Base-by-base conservation (phyloP, 2,329 filamentous ascomycete species). In the Lachnellula willkommii region DNA sequence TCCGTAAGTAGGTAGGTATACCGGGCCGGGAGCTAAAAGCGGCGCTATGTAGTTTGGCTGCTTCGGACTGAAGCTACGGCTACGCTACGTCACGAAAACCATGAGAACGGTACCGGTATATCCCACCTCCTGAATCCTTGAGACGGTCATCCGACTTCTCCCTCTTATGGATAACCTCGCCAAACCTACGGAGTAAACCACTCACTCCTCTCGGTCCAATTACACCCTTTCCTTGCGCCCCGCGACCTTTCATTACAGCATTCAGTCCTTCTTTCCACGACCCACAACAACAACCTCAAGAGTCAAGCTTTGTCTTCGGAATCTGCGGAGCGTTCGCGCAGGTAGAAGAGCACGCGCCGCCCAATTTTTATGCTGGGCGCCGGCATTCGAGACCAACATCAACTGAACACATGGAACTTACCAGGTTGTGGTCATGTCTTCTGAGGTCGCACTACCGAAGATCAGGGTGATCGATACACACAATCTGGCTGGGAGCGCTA, bases 381-480 rank as follows among this genome's bases (percentile, higher is more conserved):
- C 22, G 22, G 22, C 22, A 24, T 24, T 24, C 22, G 22, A 46
- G 40, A 52, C 42, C 14, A 43, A 49, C 51, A 56, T 58, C 48
- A 56, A 50, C 60, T 58, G 60, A 59, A 59, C 63, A 57, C 54
- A 66, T 69, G 63, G 64, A 61, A 55, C 32, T 47, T 39, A 51
- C 39, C 42, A 53, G 54, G 60, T 55, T 55, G 68, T 69, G 54
- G 60, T 55, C 56, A 69, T 69, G 67, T 61, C 66, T 65, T 32
- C 28, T 32, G 28, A 32, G 28, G 64, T 65, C 40, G 52, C 55
- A 20, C 54, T 69, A 55, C 68, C 67, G 20, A 66, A 64, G 49
- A 68, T 69, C 50, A 63, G 65, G 56, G 63, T 68, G 53, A 69
- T 60, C 50, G 63, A 67, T 56, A 56, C 59, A 47, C 60, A 63